phyloP scores from a whole-genome alignment of 1,284 basidiomycete genomes.

The Leccinum subatratum region DNA sequence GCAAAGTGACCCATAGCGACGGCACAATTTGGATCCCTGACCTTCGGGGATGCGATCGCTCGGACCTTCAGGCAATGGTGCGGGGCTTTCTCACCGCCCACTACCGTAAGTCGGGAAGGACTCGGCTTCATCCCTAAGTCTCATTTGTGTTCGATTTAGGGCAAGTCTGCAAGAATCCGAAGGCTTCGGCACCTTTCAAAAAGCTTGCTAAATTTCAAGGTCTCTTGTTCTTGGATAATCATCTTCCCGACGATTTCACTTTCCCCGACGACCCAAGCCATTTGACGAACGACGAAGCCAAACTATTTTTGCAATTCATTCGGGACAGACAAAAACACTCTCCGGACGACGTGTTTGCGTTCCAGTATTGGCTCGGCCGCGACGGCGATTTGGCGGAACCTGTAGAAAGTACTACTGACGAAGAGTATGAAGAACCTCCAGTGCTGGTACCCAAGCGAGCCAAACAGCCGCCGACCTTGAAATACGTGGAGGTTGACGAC shows the following conservation, averaged over 20 bases:
- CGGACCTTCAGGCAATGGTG: not conserved
- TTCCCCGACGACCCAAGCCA: not conserved
- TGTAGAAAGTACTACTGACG: too few species aligned
- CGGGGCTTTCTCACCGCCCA: not conserved
- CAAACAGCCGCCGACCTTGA: too few species aligned
- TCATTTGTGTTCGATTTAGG: not conserved
- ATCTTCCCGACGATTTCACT: not conserved
- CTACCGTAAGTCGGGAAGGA: not conserved
- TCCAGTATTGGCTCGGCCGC: not conserved
- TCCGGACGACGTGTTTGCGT: not conserved
- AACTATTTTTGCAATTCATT: not conserved
- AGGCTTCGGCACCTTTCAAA: not conserved
- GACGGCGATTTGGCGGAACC: not conserved
- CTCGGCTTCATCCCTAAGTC: not conserved
- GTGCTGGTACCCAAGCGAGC: too few species aligned
- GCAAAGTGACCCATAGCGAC: too few species aligned
- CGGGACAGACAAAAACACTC: not conserved
- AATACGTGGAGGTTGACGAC: too few species aligned
- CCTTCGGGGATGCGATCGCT: not conserved
- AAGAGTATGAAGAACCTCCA: too few species aligned
- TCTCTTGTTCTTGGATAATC: not conserved
- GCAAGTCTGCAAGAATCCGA: not conserved
- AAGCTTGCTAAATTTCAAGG: not conserved
- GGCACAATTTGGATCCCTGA: not conserved
- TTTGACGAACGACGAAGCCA: not conserved